Evolutionary conservation across 148 eudicot species (phyloP).

Genomic region (Nepenthes gracilis): DNA sequence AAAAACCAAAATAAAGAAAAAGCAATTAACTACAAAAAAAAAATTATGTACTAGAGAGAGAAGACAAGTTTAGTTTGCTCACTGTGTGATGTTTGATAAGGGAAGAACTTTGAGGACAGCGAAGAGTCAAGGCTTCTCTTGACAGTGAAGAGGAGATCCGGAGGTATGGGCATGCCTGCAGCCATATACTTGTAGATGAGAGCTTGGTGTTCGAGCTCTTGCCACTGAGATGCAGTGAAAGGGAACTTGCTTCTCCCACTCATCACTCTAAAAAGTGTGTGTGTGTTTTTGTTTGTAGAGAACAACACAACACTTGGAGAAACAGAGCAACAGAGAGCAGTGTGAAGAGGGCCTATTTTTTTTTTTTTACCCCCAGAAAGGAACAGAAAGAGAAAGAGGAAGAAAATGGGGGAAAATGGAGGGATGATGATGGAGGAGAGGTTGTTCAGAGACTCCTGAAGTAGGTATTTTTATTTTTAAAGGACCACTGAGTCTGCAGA

Average conservation of each 20-base stretch:
- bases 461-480: not conserved
- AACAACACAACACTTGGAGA: not conserved
- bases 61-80: conserved; percentile 5
- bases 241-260: conserved; percentile 43
- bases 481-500: conserved; percentile 41
- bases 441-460: not conserved
- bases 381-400: too few species aligned
- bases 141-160: conserved; percentile 78
- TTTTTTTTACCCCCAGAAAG: too few species aligned
- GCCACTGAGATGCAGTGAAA: conserved; percentile 85
- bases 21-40: not conserved
- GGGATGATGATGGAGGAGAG: not conserved
- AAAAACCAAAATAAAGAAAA: conserved; percentile 3
- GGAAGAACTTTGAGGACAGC: conserved; percentile 50
- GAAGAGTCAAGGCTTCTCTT: conserved; percentile 59
- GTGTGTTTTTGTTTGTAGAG: not conserved
- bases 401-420: too few species aligned
- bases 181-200: conserved; percentile 83
- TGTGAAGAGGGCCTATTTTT: too few species aligned
- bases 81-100: conserved; percentile 54
- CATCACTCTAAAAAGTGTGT: conserved; percentile 3
- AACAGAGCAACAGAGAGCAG: too few species aligned
- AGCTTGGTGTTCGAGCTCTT: conserved; percentile 93
- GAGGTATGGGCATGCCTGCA: conserved; percentile 85
- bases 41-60: not conserved